A percentile compares a stretch with the other conserved stretches of the same genome.
phyloP scores from a whole-genome alignment of 2,329 filamentous ascomycete genomes.

The Arthrobotrys megalospora region DNA sequence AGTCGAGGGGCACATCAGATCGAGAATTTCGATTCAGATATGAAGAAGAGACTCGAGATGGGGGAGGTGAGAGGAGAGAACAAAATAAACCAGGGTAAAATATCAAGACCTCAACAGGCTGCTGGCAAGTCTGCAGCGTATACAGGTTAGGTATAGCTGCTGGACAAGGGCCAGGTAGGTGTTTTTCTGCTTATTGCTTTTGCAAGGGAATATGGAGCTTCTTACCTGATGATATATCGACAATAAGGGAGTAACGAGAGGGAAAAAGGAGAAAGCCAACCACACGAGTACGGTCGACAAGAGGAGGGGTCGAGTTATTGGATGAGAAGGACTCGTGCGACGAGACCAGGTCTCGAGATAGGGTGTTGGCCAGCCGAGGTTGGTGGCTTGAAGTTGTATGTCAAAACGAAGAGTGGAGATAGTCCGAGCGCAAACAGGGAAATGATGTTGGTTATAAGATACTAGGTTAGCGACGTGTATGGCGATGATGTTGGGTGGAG shows the following conservation, averaged over 20 bases:
- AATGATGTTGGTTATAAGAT: background rate
- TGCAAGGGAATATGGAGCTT: background rate
- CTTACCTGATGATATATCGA: constrained; percentile 8
- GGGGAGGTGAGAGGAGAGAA: constrained; percentile 2
- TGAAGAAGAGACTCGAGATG: constrained; percentile 1
- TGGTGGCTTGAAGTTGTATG: background rate
- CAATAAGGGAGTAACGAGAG: background rate
- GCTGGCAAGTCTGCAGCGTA: background rate
- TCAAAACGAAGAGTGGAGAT: background rate
- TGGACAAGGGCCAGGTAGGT: constrained; percentile 17
- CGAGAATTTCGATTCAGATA: constrained; percentile 5
- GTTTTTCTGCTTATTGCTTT: constrained; percentile 16
- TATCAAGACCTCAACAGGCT: constrained; percentile 29
- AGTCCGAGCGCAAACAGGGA: background rate
- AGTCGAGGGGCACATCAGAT: constrained; percentile 1
- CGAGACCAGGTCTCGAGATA: constrained; percentile 16
- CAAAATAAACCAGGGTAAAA: constrained; percentile 12
- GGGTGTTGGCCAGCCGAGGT: constrained; percentile 28
- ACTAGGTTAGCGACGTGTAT: background rate
- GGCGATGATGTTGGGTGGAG: background rate
- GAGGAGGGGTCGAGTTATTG: background rate
- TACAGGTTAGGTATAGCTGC: constrained; percentile 22
- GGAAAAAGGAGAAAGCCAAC: background rate
- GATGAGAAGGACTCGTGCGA: constrained; percentile 18
- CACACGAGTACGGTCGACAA: background rate